A percentile compares a stretch with the other conserved stretches of the same genome.
These are phyloP conservation scores for Spizellomyces sp. DNA, from an alignment of 192 early-diverging fungal species.

Conservation along the genomic window DNA sequence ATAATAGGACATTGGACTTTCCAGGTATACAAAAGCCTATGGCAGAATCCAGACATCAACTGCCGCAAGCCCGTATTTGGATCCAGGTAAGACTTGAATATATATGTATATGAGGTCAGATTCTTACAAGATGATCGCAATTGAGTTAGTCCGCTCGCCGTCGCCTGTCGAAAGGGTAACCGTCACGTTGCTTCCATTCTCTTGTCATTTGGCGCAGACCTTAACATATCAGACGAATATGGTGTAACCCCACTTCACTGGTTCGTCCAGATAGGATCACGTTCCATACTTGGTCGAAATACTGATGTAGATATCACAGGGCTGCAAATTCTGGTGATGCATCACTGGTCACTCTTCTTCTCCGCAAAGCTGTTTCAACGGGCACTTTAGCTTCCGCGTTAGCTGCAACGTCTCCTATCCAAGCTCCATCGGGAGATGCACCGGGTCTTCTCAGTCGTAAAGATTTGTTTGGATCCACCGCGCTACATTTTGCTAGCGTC, in stretches of 20 bases:
- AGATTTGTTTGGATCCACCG: conserved; percentile 23
- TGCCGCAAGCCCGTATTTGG: conserved; percentile 22
- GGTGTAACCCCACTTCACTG: conserved; percentile 26
- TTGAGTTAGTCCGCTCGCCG: conserved; percentile 20
- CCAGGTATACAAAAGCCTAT: conserved; percentile 24
- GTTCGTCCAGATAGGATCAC: not conserved
- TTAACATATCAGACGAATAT: conserved; percentile 17
- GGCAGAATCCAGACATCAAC: conserved; percentile 22
- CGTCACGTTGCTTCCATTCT: conserved; percentile 5
- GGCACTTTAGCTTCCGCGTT: conserved; percentile 5
- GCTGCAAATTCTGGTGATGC: conserved; percentile 19
- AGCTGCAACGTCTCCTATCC: not conserved
- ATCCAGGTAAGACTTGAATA: conserved; percentile 12
- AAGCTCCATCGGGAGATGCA: not conserved
- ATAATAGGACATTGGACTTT: not conserved
- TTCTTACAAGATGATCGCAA: not conserved
- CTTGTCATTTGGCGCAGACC: conserved; percentile 24
- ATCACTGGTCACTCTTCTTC: conserved; percentile 12
- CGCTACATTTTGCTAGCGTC: conserved; percentile 32
- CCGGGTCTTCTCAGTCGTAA: conserved; percentile 4
- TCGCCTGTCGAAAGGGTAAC: conserved; percentile 26
- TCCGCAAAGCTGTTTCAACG: not conserved
- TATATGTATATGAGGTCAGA: not conserved
- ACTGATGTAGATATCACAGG: not conserved
- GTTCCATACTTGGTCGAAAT: not conserved